These are phyloP conservation scores for Saccharomyces hybrid DNA, from an alignment of 1,139 yeast species.

Conservation along the genomic window DNA sequence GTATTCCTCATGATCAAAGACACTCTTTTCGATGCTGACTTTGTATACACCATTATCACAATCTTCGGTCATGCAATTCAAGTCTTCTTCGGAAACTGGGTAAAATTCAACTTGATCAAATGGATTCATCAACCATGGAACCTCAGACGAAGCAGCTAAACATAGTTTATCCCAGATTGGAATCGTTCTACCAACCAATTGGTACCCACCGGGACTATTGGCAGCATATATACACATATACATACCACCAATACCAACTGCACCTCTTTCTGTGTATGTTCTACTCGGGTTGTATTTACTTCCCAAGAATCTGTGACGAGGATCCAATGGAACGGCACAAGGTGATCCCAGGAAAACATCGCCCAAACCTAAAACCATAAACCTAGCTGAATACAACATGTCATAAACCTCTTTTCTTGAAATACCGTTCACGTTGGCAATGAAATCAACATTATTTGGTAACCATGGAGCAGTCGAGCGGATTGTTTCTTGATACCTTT, in stretches of 20 bases:
- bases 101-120: conserved; percentile 93
- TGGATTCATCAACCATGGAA: conserved; percentile 87
- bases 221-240: conserved; percentile 97
- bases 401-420: conserved; percentile 69
- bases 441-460: conserved; percentile 93
- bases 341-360: conserved; percentile 98
- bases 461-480: conserved; percentile 94
- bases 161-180: conserved; percentile 96
- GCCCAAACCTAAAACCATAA: conserved; percentile 88
- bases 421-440: conserved; percentile 79
- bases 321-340: conserved; percentile 96
- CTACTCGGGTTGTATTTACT: conserved; percentile 94
- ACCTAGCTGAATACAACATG: conserved; percentile 80
- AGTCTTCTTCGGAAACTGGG: conserved; percentile 78
- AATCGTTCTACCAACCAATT: conserved; percentile 89
- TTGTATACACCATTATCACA: conserved; percentile 74
- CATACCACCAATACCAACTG: conserved; percentile 97
- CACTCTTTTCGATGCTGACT: conserved; percentile 66
- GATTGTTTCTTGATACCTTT: conserved; percentile 86
- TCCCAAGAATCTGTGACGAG: conserved; percentile 87
- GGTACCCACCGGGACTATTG: conserved; percentile 99
- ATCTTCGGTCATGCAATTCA: conserved; percentile 64
- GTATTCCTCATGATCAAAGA: conserved; percentile 77
- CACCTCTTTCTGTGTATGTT: conserved; percentile 92
- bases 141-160: conserved; percentile 58